Percentiles rank a stretch among this genome's conserved stretches.
phyloP scores from a whole-genome alignment of 2,329 filamentous ascomycete genomes.

The Venturia carpophila region DNA sequence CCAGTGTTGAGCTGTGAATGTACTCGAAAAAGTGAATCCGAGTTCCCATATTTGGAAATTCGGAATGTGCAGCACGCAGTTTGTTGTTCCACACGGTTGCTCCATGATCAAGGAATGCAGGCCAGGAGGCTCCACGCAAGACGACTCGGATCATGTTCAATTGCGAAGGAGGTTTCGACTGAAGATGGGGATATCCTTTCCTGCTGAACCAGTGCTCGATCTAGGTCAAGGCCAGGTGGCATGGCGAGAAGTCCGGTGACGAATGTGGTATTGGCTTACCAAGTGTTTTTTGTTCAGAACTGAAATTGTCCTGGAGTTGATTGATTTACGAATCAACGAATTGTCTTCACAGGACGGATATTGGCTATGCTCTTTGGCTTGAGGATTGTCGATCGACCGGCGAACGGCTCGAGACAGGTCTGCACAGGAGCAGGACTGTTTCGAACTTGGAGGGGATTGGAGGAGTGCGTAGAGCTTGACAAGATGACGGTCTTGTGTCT shows the following conservation, averaged over 20 bases:
- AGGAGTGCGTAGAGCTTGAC: slow-evolving; percentile 4
- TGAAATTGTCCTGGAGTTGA: background rate
- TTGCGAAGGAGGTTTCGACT: background rate
- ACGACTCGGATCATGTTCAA: background rate
- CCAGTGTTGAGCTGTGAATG: background rate
- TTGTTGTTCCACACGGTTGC: background rate
- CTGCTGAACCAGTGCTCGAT: background rate
- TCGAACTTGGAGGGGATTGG: background rate
- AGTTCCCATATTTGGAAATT: background rate
- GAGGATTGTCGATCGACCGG: slow-evolving; percentile 10
- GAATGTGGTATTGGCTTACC: background rate
- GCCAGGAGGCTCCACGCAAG: background rate
- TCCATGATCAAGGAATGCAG: background rate
- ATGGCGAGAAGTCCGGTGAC: background rate
- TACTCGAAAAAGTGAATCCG: background rate
- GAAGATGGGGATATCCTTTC: no score
- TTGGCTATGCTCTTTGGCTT: slow-evolving; percentile 5
- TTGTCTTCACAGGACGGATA: background rate
- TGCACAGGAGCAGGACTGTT: background rate
- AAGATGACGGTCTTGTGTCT: background rate
- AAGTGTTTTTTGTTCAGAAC: slow-evolving; percentile 2
- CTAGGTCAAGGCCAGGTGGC: background rate
- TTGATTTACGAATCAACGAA: background rate
- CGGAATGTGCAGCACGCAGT: background rate
- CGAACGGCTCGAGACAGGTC: slow-evolving; percentile 13